These are phyloP conservation scores for Phalaenopsis aphrodite DNA, from an alignment of 106 monocot species.

Conservation along the genomic window DNA sequence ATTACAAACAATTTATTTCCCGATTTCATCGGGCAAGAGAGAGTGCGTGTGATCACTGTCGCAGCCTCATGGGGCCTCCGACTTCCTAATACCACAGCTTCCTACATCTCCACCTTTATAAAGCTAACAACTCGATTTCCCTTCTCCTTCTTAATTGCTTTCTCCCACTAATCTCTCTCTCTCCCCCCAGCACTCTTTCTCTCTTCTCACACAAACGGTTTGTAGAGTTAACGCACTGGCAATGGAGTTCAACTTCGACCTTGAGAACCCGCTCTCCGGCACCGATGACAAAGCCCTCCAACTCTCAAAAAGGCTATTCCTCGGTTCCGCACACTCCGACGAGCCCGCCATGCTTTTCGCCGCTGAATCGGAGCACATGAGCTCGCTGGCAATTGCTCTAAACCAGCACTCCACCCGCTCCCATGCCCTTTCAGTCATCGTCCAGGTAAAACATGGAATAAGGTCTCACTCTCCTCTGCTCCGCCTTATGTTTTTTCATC, in stretches of 20 bases:
- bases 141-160: not conserved
- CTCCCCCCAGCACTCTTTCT: slow-evolving; percentile 1
- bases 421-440: slow-evolving; percentile 39
- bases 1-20: not conserved
- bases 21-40: not conserved
- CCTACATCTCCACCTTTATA: not conserved
- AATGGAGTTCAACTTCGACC: slow-evolving; percentile 20
- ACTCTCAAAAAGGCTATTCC: slow-evolving; percentile 10
- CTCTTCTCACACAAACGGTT: not conserved
- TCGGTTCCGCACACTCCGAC: not conserved
- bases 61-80: not conserved
- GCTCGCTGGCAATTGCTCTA: slow-evolving; percentile 12
- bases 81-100: not conserved
- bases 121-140: not conserved
- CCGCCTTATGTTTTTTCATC: not conserved
- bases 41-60: not conserved
- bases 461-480: not conserved
- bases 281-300: slow-evolving; percentile 24
- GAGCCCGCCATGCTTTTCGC: slow-evolving; percentile 38
- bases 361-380: slow-evolving; percentile 65
- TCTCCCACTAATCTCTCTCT: not conserved
- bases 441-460: slow-evolving; percentile 31
- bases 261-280: slow-evolving; percentile 20
- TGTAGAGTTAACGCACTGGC: not conserved
- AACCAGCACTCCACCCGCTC: slow-evolving; percentile 22